Evolutionary conservation across 2,329 filamentous ascomycete genomes (phyloP), one percentile per base, ranked within the genome.

Genomic region (Colletotrichum camelliae): DNA sequence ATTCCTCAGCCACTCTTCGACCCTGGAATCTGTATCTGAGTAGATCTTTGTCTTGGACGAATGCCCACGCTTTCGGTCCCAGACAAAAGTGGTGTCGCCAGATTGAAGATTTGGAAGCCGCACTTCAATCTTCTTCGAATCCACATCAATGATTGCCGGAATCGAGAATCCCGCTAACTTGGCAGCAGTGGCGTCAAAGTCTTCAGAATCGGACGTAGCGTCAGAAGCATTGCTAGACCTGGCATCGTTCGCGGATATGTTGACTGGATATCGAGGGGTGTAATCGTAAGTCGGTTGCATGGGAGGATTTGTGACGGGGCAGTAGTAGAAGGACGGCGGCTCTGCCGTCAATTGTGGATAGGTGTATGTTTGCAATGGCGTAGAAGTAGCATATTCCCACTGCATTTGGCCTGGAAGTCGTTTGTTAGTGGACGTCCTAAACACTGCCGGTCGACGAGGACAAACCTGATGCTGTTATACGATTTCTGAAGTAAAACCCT

Each of bases 61-160:
- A 7, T 39, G 33, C 13, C 39, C 67, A n/a, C 31, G 58, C n/a
- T 52, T 76, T 10, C 55, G 61, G 5, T 69, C 35, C 57, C 58
- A 76, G 6, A 76, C 29, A 15, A 55, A 21, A 10, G 15, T 74
- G 0, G 65, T 24, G 2, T 58, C 29, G 1, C 74, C 70, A 4
- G 39, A 43, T 9, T 65, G 43, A 3, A 37, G 27, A 18, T 76
- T 65, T 0, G 74, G 70, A 5, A 76, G 39, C 27, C 43, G 35
- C 29, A 76, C 43, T 12, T 52, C 57, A 29, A 76, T 35, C n/a
- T 74, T 74, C 12, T 61, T 43, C 8, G 33, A 60, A 21, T 76
- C 70, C 18, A 76, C 57, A 16, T 76, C 74, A 2, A 76, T 76
- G 21, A 76, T 74, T 7, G 70, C 65, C 1, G 73, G 73, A 24